A percentile compares a stretch with the other conserved stretches of the same genome.
phyloP scores from a whole-genome alignment of 2,329 filamentous ascomycete genomes.

The Penicillium sumatraense region DNA sequence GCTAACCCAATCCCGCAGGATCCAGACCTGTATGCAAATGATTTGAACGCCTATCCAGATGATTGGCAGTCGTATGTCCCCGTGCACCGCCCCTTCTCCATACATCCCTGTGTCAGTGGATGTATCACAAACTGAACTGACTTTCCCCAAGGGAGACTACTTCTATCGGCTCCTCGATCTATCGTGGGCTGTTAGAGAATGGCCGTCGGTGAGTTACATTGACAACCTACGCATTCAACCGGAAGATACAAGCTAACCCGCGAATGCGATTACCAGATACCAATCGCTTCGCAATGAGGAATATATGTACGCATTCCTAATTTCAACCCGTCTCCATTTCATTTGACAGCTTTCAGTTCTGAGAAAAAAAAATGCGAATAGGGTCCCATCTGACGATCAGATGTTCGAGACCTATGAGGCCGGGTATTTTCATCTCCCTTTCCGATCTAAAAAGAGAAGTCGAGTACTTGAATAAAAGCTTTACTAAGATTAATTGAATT shows the following conservation, averaged over 20 bases:
- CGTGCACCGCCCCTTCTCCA: constrained; percentile 1
- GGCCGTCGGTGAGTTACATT: constrained; percentile 14
- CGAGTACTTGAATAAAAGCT: no score
- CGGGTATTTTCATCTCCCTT: constrained; percentile 6
- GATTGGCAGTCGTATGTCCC: constrained; percentile 22
- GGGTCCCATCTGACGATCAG: constrained; percentile 20
- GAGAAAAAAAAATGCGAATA: neutral
- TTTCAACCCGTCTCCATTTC: neutral
- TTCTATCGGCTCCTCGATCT: constrained; percentile 21
- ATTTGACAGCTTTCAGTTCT: neutral
- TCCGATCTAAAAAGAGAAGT: neutral
- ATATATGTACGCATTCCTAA: constrained; percentile 13
- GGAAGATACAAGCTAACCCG: neutral
- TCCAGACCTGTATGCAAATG: constrained; percentile 6
- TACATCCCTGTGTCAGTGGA: neutral
- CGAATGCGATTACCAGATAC: constrained; percentile 12
- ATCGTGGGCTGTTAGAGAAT: constrained; percentile 21
- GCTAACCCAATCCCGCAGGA: constrained; percentile 6
- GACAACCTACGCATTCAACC: neutral
- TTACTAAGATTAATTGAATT: neutral
- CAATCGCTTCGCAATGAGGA: constrained; percentile 17
- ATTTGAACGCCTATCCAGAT: constrained; percentile 4
- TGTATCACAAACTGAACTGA: neutral
- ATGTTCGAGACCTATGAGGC: constrained; percentile 25
- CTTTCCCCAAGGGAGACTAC: constrained; percentile 14